Conservation (phyloP, 768 basidiomycete species). For the Floccularia luteovirens region DNA sequence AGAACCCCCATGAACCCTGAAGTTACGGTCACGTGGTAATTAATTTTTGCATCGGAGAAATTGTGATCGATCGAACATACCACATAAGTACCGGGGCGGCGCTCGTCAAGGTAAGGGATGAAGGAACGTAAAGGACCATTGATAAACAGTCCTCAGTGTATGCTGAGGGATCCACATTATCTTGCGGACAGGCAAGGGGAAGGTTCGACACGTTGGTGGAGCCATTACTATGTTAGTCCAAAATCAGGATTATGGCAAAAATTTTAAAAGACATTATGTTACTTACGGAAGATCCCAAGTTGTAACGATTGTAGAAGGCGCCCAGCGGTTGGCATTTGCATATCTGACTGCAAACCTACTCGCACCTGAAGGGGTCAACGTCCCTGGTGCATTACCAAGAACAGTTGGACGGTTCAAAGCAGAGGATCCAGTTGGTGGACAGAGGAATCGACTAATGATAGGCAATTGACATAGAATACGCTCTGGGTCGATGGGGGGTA, state of each 20-base stretch:
- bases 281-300: conserved; percentile 60
- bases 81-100: conserved; percentile 50
- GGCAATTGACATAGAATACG: conserved; percentile 41
- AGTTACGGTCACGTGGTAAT: neutral
- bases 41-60: neutral
- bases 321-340: conserved; percentile 56
- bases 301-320: conserved; percentile 41
- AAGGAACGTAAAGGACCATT: conserved; percentile 66
- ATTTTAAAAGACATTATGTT: too few species aligned
- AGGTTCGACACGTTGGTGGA: conserved; percentile 42
- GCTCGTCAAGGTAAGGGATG: conserved; percentile 22
- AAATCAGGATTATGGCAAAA: conserved; percentile 3
- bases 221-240: conserved; percentile 31
- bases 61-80: conserved; percentile 26
- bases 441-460: conserved; percentile 31
- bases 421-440: conserved; percentile 25
- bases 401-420: conserved; percentile 30
- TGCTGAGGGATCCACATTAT: conserved; percentile 34
- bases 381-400: conserved; percentile 51
- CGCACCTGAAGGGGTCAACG: conserved; percentile 37
- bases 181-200: conserved; percentile 72
- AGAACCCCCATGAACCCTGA: conserved; percentile 84
- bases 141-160: conserved; percentile 79
- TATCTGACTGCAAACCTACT: conserved; percentile 61
- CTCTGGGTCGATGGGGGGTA: conserved; percentile 27